Percentiles rank a stretch among this genome's conserved stretches.
Conservation (phyloP, 164 flowering plant species). For the Nelumbo lutea region DNA sequence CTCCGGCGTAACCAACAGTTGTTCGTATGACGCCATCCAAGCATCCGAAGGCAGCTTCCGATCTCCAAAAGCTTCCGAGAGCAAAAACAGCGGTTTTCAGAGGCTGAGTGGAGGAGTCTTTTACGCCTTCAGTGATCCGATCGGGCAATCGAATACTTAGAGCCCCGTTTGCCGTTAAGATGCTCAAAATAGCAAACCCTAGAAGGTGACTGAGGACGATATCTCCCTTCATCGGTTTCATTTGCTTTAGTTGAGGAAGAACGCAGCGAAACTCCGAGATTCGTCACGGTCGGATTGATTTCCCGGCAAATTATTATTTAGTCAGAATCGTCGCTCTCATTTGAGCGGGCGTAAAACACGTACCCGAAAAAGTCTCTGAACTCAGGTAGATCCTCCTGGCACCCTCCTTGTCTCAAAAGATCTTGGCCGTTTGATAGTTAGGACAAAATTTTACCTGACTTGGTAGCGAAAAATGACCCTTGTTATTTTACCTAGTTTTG, state of each 20-base stretch:
- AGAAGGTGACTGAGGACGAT: not conserved
- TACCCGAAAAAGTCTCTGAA: too few relatives aligned
- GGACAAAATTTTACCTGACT: too few relatives aligned
- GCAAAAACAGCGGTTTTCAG: slow-evolving; percentile 75
- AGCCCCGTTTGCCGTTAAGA: slow-evolving; percentile 9
- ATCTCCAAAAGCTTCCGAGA: slow-evolving; percentile 98
- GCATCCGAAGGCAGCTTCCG: slow-evolving; percentile 93
- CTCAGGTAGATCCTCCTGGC: too few relatives aligned
- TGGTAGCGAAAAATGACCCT: too few relatives aligned
- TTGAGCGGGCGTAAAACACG: too few relatives aligned
- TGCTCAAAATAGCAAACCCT: slow-evolving; percentile 8
- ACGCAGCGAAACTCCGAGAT: not conserved
- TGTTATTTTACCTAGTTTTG: too few relatives aligned
- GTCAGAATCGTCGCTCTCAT: too few relatives aligned
- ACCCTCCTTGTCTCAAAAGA: too few relatives aligned
- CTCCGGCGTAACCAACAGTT: slow-evolving; percentile 81
- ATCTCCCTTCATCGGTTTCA: not conserved
- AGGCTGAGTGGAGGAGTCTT: slow-evolving; percentile 22
- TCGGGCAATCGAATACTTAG: slow-evolving; percentile 55
- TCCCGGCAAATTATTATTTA: not conserved
- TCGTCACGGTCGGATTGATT: too few relatives aligned
- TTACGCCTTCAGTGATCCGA: slow-evolving; percentile 28
- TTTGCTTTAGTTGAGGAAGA: slow-evolving; percentile 2
- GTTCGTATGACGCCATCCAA: slow-evolving; percentile 76
- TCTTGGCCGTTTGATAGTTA: too few relatives aligned